Evolutionary conservation across 192 early-diverging fungal genomes (phyloP).

Genomic region (Backusella sp.): DNA sequence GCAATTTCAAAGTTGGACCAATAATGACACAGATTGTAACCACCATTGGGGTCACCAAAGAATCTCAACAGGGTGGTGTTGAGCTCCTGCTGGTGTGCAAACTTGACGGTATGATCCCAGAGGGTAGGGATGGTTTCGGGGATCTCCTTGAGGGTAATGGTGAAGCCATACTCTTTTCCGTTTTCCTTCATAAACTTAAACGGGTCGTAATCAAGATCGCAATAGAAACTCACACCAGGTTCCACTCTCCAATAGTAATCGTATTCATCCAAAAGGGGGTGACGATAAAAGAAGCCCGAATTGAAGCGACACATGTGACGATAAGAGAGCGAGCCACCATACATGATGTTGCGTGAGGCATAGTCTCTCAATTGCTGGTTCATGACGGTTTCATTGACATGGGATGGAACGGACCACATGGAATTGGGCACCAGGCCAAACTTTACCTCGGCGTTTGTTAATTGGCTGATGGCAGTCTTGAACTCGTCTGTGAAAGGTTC

Average conservation of each 20-base stretch:
- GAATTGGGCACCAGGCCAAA: slow-evolving; percentile 70
- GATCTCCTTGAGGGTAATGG: slow-evolving; percentile 51
- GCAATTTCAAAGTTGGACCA: slow-evolving; percentile 85
- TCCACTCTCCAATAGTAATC: slow-evolving; percentile 81
- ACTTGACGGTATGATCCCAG: slow-evolving; percentile 45
- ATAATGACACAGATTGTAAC: slow-evolving; percentile 72
- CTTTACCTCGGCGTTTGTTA: slow-evolving; percentile 52
- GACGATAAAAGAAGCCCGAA: slow-evolving; percentile 58
- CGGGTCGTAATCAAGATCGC: slow-evolving; percentile 60
- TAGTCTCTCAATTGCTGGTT: slow-evolving; percentile 54
- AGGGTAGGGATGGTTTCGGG: slow-evolving; percentile 53
- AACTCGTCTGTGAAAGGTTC: slow-evolving; percentile 66
- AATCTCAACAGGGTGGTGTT: slow-evolving; percentile 24
- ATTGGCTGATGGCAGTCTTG: slow-evolving; percentile 40
- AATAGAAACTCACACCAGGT: slow-evolving; percentile 59
- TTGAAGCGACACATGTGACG: slow-evolving; percentile 85
- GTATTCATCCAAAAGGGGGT: slow-evolving; percentile 49
- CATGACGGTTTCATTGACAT: slow-evolving; percentile 66
- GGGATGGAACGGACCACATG: slow-evolving; percentile 74
- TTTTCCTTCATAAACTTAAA: slow-evolving; percentile 59
- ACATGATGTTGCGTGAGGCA: slow-evolving; percentile 58
- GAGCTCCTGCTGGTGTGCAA: slow-evolving; percentile 32
- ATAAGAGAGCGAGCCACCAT: slow-evolving; percentile 73
- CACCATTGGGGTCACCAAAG: slow-evolving; percentile 24
- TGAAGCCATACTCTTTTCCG: slow-evolving; percentile 57